Percentiles rank a stretch among this genome's conserved stretches.
These are phyloP conservation scores for Pachysolen tannophilus DNA, from an alignment of 805 yeast genomes.

Conservation along the genomic window DNA sequence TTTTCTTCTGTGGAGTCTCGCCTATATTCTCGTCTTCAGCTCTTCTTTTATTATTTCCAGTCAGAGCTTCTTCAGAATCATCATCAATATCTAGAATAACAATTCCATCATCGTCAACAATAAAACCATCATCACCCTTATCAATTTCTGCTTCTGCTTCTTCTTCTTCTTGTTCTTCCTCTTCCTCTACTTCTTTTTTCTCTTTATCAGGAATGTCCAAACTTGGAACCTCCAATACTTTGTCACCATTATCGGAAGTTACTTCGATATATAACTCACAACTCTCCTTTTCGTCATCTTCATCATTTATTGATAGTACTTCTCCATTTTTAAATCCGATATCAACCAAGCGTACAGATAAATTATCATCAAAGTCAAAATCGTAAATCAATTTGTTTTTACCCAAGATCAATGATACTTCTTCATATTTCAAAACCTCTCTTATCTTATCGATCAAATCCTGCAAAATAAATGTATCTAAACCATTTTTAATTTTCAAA, in stretches of 20 bases:
- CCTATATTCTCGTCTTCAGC: slow-evolving; percentile 1
- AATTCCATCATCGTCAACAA: slow-evolving; percentile 11
- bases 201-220: slow-evolving; percentile 16
- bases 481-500: slow-evolving; percentile 24
- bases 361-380: slow-evolving; percentile 80
- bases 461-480: slow-evolving; percentile 28
- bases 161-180: slow-evolving; percentile 10
- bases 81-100: slow-evolving; percentile 12
- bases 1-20: slow-evolving; percentile 8
- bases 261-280: slow-evolving; percentile 50
- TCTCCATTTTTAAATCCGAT: slow-evolving; percentile 56
- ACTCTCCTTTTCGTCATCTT: slow-evolving; percentile 56
- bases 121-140: slow-evolving; percentile 12
- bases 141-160: slow-evolving; percentile 17
- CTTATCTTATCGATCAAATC: slow-evolving; percentile 45
- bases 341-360: slow-evolving; percentile 35
- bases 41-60: slow-evolving; percentile 6
- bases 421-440: slow-evolving; percentile 44
- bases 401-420: slow-evolving; percentile 54
- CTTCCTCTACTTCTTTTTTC: not conserved
- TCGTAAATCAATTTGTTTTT: slow-evolving; percentile 65
- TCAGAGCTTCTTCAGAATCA: slow-evolving; percentile 12
- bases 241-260: slow-evolving; percentile 14
- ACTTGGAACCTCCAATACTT: slow-evolving; percentile 21
- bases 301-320: slow-evolving; percentile 68